Conservation (phyloP, 306 rosid genomes). For the Mimosa pudica region DNA sequence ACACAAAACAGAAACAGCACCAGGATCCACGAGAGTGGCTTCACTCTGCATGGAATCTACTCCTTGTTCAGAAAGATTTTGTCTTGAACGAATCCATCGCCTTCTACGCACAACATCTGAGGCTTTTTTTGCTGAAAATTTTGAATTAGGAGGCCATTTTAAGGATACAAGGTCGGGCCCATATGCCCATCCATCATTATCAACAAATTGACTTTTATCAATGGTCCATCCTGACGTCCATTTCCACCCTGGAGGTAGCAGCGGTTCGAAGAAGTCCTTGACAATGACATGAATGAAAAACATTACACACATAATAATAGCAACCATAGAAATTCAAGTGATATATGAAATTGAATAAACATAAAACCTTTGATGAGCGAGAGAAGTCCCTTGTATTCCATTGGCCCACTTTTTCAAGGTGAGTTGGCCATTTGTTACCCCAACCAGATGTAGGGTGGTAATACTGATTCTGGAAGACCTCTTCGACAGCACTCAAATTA, state of each 20-base stretch:
- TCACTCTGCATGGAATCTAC: slow-evolving; percentile 45
- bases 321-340: slow-evolving; percentile 14
- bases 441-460: slow-evolving; percentile 67
- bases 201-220: slow-evolving; percentile 69
- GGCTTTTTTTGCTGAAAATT: slow-evolving; percentile 54
- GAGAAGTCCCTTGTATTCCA: slow-evolving; percentile 76
- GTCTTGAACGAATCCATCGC: slow-evolving; percentile 72
- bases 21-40: slow-evolving; percentile 56
- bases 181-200: slow-evolving; percentile 88
- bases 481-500: slow-evolving; percentile 48
- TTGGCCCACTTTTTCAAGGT: slow-evolving; percentile 55
- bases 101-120: slow-evolving; percentile 72
- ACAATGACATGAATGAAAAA: slow-evolving; percentile 38
- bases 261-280: slow-evolving; percentile 90
- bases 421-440: slow-evolving; percentile 58
- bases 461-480: slow-evolving; percentile 74
- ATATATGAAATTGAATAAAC: neutral
- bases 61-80: slow-evolving; percentile 43
- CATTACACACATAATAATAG: slow-evolving; percentile 25
- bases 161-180: slow-evolving; percentile 55
- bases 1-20: slow-evolving; percentile 69
- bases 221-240: slow-evolving; percentile 76
- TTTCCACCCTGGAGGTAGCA: slow-evolving; percentile 76
- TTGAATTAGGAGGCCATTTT: slow-evolving; percentile 73
- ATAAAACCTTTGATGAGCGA: slow-evolving; percentile 62